These are phyloP conservation scores for Miscanthus lutarioriparius DNA, from an alignment of 176 grass and related monocot genomes.

Conservation along the genomic window DNA sequence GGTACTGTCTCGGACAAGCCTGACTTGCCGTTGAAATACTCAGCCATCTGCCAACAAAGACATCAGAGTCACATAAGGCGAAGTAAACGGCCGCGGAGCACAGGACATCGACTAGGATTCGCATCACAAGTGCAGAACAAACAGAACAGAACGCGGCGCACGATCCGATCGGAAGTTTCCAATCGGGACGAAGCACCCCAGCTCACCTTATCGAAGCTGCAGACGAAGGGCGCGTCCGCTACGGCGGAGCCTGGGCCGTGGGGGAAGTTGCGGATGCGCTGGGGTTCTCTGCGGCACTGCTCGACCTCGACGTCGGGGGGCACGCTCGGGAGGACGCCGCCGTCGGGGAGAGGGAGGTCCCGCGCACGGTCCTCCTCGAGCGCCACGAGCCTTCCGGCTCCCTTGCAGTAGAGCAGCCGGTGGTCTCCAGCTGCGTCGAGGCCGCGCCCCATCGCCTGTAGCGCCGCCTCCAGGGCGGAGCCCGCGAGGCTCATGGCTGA, in stretches of 20 bases:
- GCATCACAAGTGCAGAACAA: neutral
- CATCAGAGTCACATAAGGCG: constrained; percentile 22
- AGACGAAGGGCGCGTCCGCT: constrained; percentile 48
- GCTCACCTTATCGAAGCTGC: constrained; percentile 69
- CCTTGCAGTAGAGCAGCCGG: constrained; percentile 77
- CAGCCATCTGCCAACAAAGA: constrained; percentile 73
- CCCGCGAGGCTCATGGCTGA: constrained; percentile 46
- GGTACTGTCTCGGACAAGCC: constrained; percentile 66
- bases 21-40: constrained; percentile 88
- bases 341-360: constrained; percentile 36
- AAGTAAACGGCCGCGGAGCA: neutral
- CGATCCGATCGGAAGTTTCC: constrained; percentile 31
- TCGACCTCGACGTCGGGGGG: constrained; percentile 58
- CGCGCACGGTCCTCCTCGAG: constrained; percentile 52
- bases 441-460: constrained; percentile 71
- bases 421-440: constrained; percentile 74
- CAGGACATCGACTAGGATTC: neutral
- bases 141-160: neutral
- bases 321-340: constrained; percentile 54
- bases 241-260: neutral
- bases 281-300: constrained; percentile 25
- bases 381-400: constrained; percentile 57
- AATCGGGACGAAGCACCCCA: constrained; percentile 8
- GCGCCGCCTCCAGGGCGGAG: constrained; percentile 65
- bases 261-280: constrained; percentile 30